A percentile compares a stretch with the other conserved stretches of the same genome.
phyloP scores from a whole-genome alignment of 2,329 filamentous ascomycete genomes.

The Phaeomoniella chlamydospora region DNA sequence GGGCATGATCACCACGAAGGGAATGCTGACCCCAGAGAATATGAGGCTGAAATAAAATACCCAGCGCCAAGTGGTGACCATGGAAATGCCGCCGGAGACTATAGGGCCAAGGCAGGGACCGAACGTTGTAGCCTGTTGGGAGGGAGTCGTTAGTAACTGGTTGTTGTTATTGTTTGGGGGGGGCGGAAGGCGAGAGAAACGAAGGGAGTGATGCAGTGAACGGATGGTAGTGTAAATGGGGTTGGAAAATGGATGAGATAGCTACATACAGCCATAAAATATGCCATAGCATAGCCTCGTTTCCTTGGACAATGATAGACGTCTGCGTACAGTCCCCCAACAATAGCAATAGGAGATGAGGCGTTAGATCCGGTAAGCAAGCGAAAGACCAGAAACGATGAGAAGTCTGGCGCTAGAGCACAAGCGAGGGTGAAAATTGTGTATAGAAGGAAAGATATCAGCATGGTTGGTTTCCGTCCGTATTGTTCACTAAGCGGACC shows the following conservation, averaged over 20 bases:
- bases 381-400: slow-evolving; percentile 24
- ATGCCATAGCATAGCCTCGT: slow-evolving; percentile 23
- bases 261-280: slow-evolving; percentile 24
- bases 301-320: slow-evolving; percentile 25
- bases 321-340: slow-evolving; percentile 31
- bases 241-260: too few relatives aligned
- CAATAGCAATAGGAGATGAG: slow-evolving; percentile 25
- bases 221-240: too few relatives aligned
- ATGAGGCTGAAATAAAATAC: slow-evolving; percentile 48
- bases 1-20: slow-evolving; percentile 47
- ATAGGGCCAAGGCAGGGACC: slow-evolving; percentile 27
- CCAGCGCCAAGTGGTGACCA: slow-evolving; percentile 29
- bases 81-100: slow-evolving; percentile 28
- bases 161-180: neutral
- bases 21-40: slow-evolving; percentile 42
- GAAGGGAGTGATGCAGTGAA: too few relatives aligned
- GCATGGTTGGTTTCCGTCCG: slow-evolving; percentile 25
- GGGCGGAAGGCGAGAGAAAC: neutral
- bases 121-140: slow-evolving; percentile 17
- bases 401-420: slow-evolving; percentile 26
- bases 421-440: slow-evolving; percentile 25
- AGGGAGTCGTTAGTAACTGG: neutral
- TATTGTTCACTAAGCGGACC: slow-evolving; percentile 27
- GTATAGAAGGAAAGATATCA: slow-evolving; percentile 33
- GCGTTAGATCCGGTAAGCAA: slow-evolving; percentile 25